Base-by-base conservation (phyloP, 2,329 filamentous ascomycete genomes). In the Grosmannia serpens region DNA sequence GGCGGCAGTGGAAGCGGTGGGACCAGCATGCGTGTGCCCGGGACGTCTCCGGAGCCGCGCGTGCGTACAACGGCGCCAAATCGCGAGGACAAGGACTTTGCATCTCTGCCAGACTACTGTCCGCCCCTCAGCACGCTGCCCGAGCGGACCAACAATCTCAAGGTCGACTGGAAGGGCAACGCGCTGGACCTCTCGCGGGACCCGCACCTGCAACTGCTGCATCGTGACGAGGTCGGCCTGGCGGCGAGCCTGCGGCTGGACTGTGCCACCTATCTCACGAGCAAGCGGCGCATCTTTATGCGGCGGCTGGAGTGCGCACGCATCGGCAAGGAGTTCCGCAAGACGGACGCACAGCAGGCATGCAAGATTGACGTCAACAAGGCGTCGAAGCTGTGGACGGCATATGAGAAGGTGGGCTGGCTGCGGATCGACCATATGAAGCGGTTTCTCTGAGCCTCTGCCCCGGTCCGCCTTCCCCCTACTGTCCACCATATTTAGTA, bases 331-430 rank as follows among this genome's bases (percentile, higher is more conserved):
- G 88, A 91, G 67, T 96, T 96, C 71, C 86, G 89, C 70, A 96
- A 96, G 80, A 97, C 92, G 1, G 89, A 96, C 69, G 90, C 91
- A 6, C 92, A 97, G 71, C 89, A 95, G 70, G 90, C 89, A n/a
- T 95, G 90, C 80, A 95, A 95, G 76, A 96, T 96, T 63, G 92
- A 97, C 67, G 92, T 97, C 70, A 96, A 96, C 77, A 97, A 96
- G 77, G 90, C 91, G 3, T 95, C 89, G 64, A 92, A 92, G 71
- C 78, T 97, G 53, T 96, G 90, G 88, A 85, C 85, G 44, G 90
- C 90, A 7, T 97, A 89, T 68, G 88, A 96, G 55, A 86, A 85
- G 65, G 88, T 94, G 44, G 88, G 87, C 65, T 95, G 91, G 89
- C 84, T 96, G 62, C 78, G 87, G 6, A 68, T 74, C 20, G 64